A percentile compares a stretch with the other conserved stretches of the same genome.
These are phyloP conservation scores for Colletotrichum chrysophilum DNA, from an alignment of 2,329 filamentous ascomycete genomes.

Conservation along the genomic window DNA sequence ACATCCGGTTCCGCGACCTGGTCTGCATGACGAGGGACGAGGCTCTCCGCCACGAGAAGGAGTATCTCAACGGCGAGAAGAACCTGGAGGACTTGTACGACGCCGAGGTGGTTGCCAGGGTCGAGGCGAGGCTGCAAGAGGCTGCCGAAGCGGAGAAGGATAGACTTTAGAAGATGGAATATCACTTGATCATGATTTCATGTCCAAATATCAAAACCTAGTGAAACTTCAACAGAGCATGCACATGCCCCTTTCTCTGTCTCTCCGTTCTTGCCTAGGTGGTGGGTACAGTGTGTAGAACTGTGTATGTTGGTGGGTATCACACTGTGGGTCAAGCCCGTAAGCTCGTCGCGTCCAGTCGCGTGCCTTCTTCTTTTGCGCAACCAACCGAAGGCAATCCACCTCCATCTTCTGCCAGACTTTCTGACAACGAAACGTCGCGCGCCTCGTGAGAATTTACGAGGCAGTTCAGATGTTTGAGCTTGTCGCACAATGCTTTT, in stretches of 20 bases:
- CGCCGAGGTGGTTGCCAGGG: slow-evolving; percentile 65
- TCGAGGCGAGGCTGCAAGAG: slow-evolving; percentile 71
- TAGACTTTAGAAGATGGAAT: slow-evolving; percentile 30
- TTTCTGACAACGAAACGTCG: not conserved
- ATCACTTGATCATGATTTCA: not conserved
- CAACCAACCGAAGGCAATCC: not conserved
- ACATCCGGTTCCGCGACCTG: slow-evolving; percentile 70
- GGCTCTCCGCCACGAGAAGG: slow-evolving; percentile 77
- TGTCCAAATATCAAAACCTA: not conserved
- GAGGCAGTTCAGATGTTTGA: not conserved
- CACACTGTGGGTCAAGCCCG: not conserved
- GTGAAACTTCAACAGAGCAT: not conserved
- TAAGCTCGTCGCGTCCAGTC: not conserved
- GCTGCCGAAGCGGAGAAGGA: slow-evolving; percentile 66
- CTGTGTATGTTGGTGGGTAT: accelerated
- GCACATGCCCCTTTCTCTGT: not conserved
- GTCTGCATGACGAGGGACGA: slow-evolving; percentile 96
- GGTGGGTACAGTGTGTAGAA: not conserved
- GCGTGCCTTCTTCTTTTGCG: not conserved
- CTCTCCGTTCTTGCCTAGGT: not conserved
- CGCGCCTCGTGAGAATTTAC: not conserved
- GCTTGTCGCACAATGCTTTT: not conserved
- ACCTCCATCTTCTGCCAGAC: not conserved
- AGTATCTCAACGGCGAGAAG: slow-evolving; percentile 75
- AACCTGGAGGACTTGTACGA: slow-evolving; percentile 77